phyloP scores from a whole-genome alignment of 768 basidiomycete genomes.

The Russula griseocarnosa region DNA sequence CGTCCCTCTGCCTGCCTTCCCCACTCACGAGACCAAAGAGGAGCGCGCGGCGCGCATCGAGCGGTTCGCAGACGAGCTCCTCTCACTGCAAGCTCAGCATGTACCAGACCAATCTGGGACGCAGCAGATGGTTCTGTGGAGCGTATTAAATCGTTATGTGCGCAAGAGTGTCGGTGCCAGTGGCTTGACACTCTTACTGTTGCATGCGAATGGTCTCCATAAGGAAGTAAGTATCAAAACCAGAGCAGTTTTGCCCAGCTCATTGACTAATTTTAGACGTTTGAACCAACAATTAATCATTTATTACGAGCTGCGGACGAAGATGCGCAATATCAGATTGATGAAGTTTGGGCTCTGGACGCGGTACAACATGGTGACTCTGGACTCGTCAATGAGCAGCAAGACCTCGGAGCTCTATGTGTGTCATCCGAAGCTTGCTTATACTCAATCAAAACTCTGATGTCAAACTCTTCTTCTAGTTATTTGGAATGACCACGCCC shows the following conservation, averaged over 20 bases:
- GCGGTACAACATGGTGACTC: constrained; percentile 83
- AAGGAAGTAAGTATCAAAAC: constrained; percentile 61
- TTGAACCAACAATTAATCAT: constrained; percentile 62
- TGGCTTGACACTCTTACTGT: constrained; percentile 68
- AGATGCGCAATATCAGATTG: constrained; percentile 39
- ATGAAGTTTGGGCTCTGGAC: constrained; percentile 82
- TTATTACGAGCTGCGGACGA: constrained; percentile 47
- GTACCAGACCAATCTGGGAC: constrained; percentile 26
- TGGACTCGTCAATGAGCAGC: constrained; percentile 59
- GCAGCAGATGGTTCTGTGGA: constrained; percentile 52
- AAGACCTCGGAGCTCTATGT: constrained; percentile 56
- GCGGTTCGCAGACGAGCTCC: constrained; percentile 9
- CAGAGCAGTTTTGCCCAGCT: background rate
- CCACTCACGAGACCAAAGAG: constrained; percentile 39
- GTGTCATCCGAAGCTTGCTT: constrained; percentile 31
- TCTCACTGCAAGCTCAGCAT: constrained; percentile 9
- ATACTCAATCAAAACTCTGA: background rate
- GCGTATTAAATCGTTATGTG: constrained; percentile 67
- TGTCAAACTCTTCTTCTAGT: constrained; percentile 40
- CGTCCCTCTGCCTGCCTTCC: constrained; percentile 38
- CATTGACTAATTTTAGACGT: constrained; percentile 48
- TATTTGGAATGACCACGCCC: constrained; percentile 72
- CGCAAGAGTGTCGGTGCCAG: constrained; percentile 40
- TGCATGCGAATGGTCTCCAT: constrained; percentile 83
- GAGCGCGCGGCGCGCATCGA: constrained; percentile 26